Evolutionary conservation across 2,329 filamentous ascomycete species (phyloP), one percentile per base, ranked within the genome.

Genomic region (Colletotrichum higginsianum): DNA sequence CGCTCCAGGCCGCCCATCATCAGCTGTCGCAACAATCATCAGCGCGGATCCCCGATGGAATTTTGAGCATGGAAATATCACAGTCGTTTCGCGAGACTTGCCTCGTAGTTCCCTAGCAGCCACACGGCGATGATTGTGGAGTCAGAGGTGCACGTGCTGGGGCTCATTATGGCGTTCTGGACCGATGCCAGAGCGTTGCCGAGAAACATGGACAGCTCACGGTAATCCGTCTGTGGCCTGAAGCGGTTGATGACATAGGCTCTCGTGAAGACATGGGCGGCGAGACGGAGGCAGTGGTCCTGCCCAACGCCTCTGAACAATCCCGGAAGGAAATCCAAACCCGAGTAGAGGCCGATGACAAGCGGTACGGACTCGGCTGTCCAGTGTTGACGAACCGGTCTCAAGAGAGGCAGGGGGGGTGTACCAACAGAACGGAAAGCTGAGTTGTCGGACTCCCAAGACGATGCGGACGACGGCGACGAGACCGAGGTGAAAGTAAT

Each of bases 21-120:
- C 47, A 83, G 74, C 81, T 83, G 23, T 52, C 42, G 16, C 16
- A 11, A 40, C 8, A 8, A 7, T 4, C 47, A 9, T 38, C 23
- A 52, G n/a, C 4, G 60, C 21, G 30, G 38, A 26, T 35, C 50
- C 35, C 12, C 2, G 55, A 18, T 8, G 13, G 1, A 18, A 6
- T 23, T 5, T 52, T 16, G 35, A 35, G 7, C 53, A 47, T 26
- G 7, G 21, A 23, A 15, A 16, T 4, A 21, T 38, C 30, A 12
- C 12, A 15, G 5, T 40, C 11, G 40, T n/a, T 4, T 16, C 13
- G 13, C 26, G 7, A 9, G 38, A 35, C 73, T 56, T 71, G 81
- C 82, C 77, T 84, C 82, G 57, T 84, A 83, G 69, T 82, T 83
- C 50, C 80, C 73, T 23, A 84, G 74, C 44, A 84, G 78, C 82